Percentiles rank a stretch among this genome's conserved stretches.
Evolutionary conservation across 495 filamentous ascomycete species (phyloP).

Genomic region (Cudoniella acicularis): DNA sequence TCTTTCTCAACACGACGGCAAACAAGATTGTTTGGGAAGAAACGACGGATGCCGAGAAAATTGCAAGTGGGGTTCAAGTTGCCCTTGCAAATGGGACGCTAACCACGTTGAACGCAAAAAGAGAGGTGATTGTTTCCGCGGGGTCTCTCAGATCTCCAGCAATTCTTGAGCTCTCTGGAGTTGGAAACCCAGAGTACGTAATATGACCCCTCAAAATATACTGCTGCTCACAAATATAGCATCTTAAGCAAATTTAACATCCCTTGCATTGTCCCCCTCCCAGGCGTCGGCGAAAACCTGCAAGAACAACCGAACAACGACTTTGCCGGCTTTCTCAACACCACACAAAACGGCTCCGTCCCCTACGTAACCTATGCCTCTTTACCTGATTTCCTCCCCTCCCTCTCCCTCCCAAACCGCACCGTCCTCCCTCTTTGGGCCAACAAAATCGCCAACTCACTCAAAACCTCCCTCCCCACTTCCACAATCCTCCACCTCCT

Average conservation of each 20-base stretch:
- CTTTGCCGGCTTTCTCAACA: conserved; percentile 38
- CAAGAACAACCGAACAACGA: conserved; percentile 59
- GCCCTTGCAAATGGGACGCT: conserved; percentile 5
- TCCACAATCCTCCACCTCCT: conserved; percentile 34
- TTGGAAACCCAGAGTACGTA: conserved; percentile 26
- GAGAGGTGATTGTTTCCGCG: conserved; percentile 15
- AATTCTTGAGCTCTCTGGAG: conserved; percentile 16
- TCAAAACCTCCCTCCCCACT: conserved; percentile 25
- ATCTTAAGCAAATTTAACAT: conserved; percentile 49
- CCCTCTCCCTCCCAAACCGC: background rate
- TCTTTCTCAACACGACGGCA: conserved; percentile 29
- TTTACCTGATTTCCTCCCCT: conserved; percentile 26
- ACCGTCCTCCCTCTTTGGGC: background rate
- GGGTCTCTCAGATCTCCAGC: conserved; percentile 8
- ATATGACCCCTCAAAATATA: conserved; percentile 36
- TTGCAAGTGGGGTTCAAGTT: conserved; percentile 21
- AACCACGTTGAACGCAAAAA: conserved; percentile 1
- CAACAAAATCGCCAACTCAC: conserved; percentile 22
- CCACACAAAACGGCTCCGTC: background rate
- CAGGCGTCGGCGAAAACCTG: conserved; percentile 59
- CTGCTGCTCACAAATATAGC: conserved; percentile 35
- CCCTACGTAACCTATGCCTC: conserved; percentile 17
- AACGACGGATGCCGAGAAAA: conserved; percentile 5
- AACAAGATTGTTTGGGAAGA: conserved; percentile 8
- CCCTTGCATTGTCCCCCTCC: conserved; percentile 46